Conservation (phyloP, 495 filamentous ascomycete genomes). For the Xylaria longipes region DNA sequence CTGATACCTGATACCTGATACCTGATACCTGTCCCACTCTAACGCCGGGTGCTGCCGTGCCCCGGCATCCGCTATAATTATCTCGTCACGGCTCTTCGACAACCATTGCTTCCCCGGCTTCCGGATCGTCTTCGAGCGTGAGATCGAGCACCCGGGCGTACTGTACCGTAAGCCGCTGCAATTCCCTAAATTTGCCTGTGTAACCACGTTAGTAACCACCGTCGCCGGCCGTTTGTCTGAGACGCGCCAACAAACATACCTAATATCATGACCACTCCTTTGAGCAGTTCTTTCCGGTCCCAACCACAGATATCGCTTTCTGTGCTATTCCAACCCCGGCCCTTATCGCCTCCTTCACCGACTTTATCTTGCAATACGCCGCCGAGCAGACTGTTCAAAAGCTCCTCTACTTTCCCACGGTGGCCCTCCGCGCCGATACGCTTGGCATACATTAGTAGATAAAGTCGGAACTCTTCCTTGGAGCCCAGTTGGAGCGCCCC, state of each 20-base stretch:
- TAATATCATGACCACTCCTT: constrained; percentile 87
- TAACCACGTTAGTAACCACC: constrained; percentile 40
- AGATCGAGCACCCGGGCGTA: constrained; percentile 79
- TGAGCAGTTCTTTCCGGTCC: constrained; percentile 82
- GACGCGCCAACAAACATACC: constrained; percentile 64
- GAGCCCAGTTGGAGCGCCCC: constrained; percentile 85
- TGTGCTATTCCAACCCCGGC: constrained; percentile 62
- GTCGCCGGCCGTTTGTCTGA: background rate
- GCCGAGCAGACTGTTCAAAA: constrained; percentile 80
- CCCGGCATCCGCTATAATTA: background rate
- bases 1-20: too few relatives aligned
- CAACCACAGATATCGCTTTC: constrained; percentile 83
- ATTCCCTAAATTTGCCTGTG: constrained; percentile 90
- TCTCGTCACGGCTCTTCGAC: constrained; percentile 32
- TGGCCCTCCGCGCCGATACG: constrained; percentile 89
- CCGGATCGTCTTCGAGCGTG: constrained; percentile 60
- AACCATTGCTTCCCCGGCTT: constrained; percentile 35
- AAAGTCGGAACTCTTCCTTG: constrained; percentile 87
- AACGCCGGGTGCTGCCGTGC: background rate
- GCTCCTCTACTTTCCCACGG: constrained; percentile 87
- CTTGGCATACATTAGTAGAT: constrained; percentile 95
- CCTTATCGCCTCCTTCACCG: constrained; percentile 53
- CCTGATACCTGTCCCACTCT: background rate
- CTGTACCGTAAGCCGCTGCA: constrained; percentile 89
- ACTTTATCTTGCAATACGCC: constrained; percentile 64